Evolutionary conservation across 2,329 filamentous ascomycete species (phyloP), one percentile per base, ranked within the genome.

Genomic region (Daldinia eschscholtzii): DNA sequence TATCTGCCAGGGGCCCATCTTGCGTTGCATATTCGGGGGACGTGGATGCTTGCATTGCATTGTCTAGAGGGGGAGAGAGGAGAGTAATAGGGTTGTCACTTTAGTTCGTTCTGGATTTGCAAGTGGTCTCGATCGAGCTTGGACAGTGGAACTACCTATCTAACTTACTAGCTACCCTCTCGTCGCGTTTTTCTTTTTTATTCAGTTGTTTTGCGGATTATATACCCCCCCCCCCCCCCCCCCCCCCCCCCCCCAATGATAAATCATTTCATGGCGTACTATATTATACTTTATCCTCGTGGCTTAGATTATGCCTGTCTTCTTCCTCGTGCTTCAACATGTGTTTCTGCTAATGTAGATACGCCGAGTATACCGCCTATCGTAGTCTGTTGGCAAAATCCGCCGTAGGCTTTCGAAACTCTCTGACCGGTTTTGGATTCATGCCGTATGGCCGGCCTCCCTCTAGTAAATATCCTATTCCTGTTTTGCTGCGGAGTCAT

Each of bases 151-250:
- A 12, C 53, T 39, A 57, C 35, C 53, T 26, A 57, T 35, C 53
- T 15, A 13, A 12, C 35, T 2, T 26, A 26, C 33, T 35, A 7
- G 7, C 7, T 42, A 46, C 39, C 26, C 48, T 52, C 33, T 60
- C 44, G 10, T 46, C 63, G 48, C 41, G 57, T 70, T 61, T 35
- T 37, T 50, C n/a, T 50, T 48, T 60, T 37, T 48, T 58, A 42
- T 23, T 33, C 23, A 39, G n/a, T 28, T 52, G 33, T 52, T 52
- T 52, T 52, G n/a, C 56, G 57, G 52, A 60, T 57, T 56, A 70
- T 67, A 68, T 68, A 68, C 65, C 68, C 67, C 67, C 67, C 61
- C 58, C 67, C 67, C 61, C 58, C 67, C 67, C 61, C 58, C n/a
- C n/a, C 65, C 68, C 67, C 65, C 68, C 67, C 65, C 68, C 67